Conservation (phyloP, 1,284 basidiomycete species). For the Meripilus lineatus region DNA sequence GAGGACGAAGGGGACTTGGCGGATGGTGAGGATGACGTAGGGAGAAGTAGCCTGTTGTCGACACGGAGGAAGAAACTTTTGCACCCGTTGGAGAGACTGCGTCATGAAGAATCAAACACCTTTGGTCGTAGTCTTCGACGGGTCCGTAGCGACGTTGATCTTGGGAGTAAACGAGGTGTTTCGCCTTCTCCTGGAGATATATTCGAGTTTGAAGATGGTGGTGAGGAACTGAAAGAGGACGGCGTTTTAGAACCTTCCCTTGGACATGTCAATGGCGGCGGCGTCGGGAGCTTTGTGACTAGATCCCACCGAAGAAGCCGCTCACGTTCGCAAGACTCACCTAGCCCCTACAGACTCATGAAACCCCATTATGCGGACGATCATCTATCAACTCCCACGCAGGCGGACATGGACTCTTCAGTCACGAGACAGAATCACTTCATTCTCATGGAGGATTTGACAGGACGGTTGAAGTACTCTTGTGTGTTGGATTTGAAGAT, state of each 20-base stretch:
- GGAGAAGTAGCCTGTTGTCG: slow-evolving; percentile 13
- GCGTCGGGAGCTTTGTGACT: slow-evolving; percentile 18
- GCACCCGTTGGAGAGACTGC: slow-evolving; percentile 33
- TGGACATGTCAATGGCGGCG: no score
- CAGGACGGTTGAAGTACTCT: slow-evolving; percentile 88
- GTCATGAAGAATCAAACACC: slow-evolving; percentile 23
- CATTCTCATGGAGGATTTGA: slow-evolving; percentile 98
- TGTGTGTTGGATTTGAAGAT: slow-evolving; percentile 99
- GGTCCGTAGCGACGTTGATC: slow-evolving; percentile 55
- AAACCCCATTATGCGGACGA: slow-evolving; percentile 17
- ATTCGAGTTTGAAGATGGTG: slow-evolving; percentile 17
- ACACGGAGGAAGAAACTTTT: slow-evolving; percentile 29
- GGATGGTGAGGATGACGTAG: slow-evolving; percentile 40
- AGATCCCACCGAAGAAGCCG: slow-evolving; percentile 46
- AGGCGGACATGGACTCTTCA: slow-evolving; percentile 24
- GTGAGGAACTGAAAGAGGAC: slow-evolving; percentile 2
- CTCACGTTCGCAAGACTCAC: slow-evolving; percentile 45
- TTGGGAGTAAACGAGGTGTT: slow-evolving; percentile 32
- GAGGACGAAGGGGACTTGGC: slow-evolving; percentile 42
- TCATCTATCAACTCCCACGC: slow-evolving; percentile 28
- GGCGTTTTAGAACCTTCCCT: slow-evolving; percentile 1
- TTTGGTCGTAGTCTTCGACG: slow-evolving; percentile 44
- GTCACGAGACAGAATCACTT: slow-evolving; percentile 93
- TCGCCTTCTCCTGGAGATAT: slow-evolving; percentile 12
- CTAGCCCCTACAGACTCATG: slow-evolving; percentile 9